A percentile compares a stretch with the other conserved stretches of the same genome.
Evolutionary conservation across 192 early-diverging fungal species (phyloP).

Genomic region (Coemansia sp.): DNA sequence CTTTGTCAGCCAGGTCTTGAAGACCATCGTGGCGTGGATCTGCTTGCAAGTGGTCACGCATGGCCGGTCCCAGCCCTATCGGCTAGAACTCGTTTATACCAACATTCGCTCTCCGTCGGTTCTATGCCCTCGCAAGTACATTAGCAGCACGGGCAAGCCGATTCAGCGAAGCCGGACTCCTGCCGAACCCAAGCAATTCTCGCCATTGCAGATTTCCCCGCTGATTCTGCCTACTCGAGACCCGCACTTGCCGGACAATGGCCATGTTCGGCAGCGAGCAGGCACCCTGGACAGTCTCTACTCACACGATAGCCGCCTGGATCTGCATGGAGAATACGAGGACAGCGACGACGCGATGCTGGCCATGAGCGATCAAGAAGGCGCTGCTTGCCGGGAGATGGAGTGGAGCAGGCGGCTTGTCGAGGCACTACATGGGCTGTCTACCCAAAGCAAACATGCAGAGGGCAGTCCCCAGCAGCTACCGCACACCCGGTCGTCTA

Average conservation of each 20-base stretch:
- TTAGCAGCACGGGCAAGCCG: constrained; percentile 36
- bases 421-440: constrained; percentile 28
- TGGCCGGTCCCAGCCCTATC: constrained; percentile 51
- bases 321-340: constrained; percentile 1
- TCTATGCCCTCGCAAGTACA: constrained; percentile 42
- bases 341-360: constrained; percentile 17
- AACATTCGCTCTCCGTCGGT: constrained; percentile 18
- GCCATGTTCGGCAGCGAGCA: constrained; percentile 3
- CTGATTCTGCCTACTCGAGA: not conserved
- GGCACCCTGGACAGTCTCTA: constrained; percentile 2
- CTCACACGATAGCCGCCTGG: not conserved
- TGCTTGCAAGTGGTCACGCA: constrained; percentile 80
- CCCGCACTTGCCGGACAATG: not conserved
- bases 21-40: constrained; percentile 82
- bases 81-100: constrained; percentile 45
- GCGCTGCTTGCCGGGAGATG: not conserved
- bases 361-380: constrained; percentile 49
- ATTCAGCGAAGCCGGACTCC: constrained; percentile 3
- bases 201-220: constrained; percentile 11
- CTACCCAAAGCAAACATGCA: not conserved
- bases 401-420: constrained; percentile 41
- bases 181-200: not conserved
- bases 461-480: not conserved
- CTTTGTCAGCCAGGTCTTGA: constrained; percentile 69
- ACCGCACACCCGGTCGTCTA: constrained; percentile 9